A percentile compares a stretch with the other conserved stretches of the same genome.
Evolutionary conservation across 2,329 filamentous ascomycete species (phyloP).

Genomic region (Pseudophaeomoniella oleicola): DNA sequence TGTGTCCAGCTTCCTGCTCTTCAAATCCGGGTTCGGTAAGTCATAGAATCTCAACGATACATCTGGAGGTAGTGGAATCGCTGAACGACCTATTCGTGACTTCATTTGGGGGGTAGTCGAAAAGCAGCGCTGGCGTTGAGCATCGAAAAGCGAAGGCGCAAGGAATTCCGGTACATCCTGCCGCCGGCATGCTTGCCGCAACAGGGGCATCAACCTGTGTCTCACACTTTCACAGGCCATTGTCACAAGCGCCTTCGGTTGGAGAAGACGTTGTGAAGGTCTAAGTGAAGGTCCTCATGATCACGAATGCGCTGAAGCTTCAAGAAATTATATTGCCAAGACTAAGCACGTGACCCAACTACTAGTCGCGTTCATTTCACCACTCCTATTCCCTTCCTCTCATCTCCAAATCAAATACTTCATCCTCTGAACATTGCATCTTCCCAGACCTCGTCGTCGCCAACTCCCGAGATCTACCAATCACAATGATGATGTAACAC

Average conservation of each 20-base stretch:
- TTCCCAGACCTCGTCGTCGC: neutral
- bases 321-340: neutral
- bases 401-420: neutral
- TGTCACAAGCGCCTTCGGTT: neutral
- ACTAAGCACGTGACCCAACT: neutral
- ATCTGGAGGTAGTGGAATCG: conserved; percentile 67
- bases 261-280: neutral
- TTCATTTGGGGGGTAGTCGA: conserved; percentile 51
- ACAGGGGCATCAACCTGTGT: conserved; percentile 3
- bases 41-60: conserved; percentile 60
- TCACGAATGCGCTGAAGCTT: neutral
- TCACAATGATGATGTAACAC: neutral
- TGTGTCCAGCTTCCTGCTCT: conserved; percentile 45
- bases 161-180: conserved; percentile 37
- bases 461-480: neutral
- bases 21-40: conserved; percentile 43
- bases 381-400: neutral
- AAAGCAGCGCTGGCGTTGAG: conserved; percentile 41
- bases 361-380: neutral
- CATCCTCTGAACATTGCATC: neutral
- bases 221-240: conserved; percentile 1
- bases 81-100: conserved; percentile 76
- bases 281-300: neutral
- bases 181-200: conserved; percentile 4
- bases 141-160: conserved; percentile 50